phyloP scores from a whole-genome alignment of 345 rosid species.

The Eucalyptus regnans region DNA sequence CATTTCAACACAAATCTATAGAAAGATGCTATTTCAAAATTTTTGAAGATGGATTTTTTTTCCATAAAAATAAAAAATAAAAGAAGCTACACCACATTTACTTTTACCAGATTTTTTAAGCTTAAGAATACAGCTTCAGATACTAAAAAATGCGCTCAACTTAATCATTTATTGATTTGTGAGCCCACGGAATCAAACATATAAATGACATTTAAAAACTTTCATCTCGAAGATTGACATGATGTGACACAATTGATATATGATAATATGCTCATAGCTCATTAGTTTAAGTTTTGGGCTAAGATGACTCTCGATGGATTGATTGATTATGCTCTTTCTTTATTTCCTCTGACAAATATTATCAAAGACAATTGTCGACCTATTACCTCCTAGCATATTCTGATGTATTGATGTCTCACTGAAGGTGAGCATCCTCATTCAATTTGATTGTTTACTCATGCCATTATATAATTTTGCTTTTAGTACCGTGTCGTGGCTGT shows the following conservation, averaged over 20 bases:
- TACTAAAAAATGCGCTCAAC: not conserved
- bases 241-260: accelerated
- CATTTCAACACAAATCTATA: not conserved
- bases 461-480: not conserved
- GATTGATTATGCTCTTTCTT: not conserved
- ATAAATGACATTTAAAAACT: not conserved
- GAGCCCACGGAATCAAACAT: accelerated
- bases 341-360: not conserved
- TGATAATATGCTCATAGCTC: accelerated
- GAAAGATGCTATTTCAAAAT: not conserved
- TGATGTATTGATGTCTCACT: accelerated
- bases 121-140: not conserved
- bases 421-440: not conserved
- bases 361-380: not conserved
- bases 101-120: not conserved
- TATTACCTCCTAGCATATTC: accelerated
- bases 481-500: accelerated
- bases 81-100: not conserved
- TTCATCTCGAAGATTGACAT: accelerated
- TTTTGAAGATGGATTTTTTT: not conserved
- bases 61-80: not conserved
- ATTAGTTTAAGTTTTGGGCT: not conserved
- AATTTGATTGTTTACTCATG: not conserved
- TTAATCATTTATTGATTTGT: not conserved
- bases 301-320: not conserved